These are phyloP conservation scores for Hypoxylon lenormandii DNA, from an alignment of 495 filamentous ascomycete genomes.

Conservation along the genomic window DNA sequence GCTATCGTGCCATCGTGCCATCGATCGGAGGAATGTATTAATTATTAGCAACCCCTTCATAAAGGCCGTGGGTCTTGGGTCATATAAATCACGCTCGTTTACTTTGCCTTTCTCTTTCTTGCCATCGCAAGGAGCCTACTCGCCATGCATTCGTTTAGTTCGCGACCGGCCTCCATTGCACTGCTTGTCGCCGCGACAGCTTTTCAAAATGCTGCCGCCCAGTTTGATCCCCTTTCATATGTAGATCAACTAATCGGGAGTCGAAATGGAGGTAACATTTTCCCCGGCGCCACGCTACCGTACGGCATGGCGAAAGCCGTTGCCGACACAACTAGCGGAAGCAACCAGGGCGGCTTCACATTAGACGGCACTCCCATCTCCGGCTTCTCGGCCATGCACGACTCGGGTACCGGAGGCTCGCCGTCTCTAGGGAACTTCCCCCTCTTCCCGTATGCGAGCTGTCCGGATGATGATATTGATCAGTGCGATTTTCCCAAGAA, in stretches of 20 bases:
- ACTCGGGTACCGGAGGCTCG: slow-evolving; percentile 76
- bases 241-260: slow-evolving; percentile 71
- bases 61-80: slow-evolving; percentile 17
- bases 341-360: slow-evolving; percentile 79
- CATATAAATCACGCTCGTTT: slow-evolving; percentile 33
- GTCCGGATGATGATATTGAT: slow-evolving; percentile 72
- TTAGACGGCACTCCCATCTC: slow-evolving; percentile 70
- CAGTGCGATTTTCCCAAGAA: slow-evolving; percentile 72
- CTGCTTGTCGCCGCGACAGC: slow-evolving; percentile 29
- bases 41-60: slow-evolving; percentile 13
- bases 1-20: not conserved
- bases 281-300: slow-evolving; percentile 77
- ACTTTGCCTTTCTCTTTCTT: slow-evolving; percentile 17
- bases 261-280: slow-evolving; percentile 76
- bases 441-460: slow-evolving; percentile 74
- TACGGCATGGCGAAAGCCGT: slow-evolving; percentile 84
- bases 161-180: slow-evolving; percentile 28
- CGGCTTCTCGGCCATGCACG: slow-evolving; percentile 77
- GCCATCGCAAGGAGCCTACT: slow-evolving; percentile 13
- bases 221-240: slow-evolving; percentile 56
- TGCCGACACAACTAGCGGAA: slow-evolving; percentile 72
- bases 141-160: slow-evolving; percentile 40
- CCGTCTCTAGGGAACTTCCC: slow-evolving; percentile 81
- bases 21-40: slow-evolving; percentile 37
- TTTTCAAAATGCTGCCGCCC: slow-evolving; percentile 34